Evolutionary conservation across 345 rosid species (phyloP), one percentile per base, ranked within the genome.

Genomic region (Isatis tinctoria): DNA sequence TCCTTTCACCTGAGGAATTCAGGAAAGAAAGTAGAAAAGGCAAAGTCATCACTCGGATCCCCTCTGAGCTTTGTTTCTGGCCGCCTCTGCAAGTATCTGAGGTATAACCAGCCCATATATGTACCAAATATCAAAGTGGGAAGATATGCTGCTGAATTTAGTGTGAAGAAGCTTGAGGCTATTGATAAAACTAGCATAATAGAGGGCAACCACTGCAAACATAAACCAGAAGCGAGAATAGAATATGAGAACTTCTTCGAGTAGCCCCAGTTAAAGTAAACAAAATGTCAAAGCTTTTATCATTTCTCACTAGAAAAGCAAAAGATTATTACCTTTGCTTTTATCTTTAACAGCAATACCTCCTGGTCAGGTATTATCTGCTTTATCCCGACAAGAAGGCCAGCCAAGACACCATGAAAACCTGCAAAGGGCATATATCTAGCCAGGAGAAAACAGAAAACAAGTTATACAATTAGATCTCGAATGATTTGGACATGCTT

Each of bases 341-440:
- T 96, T 65, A 92, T 84, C 83, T 80, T 90, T 73, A 92, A 45
- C 33, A 87, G 52, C 57, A 87, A 73, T 48, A 95, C 78, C 85
- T 92, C 97, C 75, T 90, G 99, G 78, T 96, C 99, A 63, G 98
- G 96, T 77, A 90, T 73, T 35, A 96, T 92, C 83, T 96, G 98
- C 86, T 92, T 96, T 67, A 92, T 88, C 41, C 98, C 98, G 63
- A 96, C 99, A 69, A 96, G 83, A 82, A 96, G 85, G 62, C 94
- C 97, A 36, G 86, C 82, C 63, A 92, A 83, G 85, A 92, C 86
- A 73, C 96, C 99, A 78, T 85, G 90, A 79, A 92, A 96, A 53
- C 99, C 99, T 56, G 98, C 89, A 81, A 90, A 79, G 52, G 96
- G 99, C 96, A 89, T 88, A 75, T 96, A 96, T 70, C 99, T 92